Conservation (phyloP, 2,329 filamentous ascomycete genomes). For the Rhexocercosporidium sp. region DNA sequence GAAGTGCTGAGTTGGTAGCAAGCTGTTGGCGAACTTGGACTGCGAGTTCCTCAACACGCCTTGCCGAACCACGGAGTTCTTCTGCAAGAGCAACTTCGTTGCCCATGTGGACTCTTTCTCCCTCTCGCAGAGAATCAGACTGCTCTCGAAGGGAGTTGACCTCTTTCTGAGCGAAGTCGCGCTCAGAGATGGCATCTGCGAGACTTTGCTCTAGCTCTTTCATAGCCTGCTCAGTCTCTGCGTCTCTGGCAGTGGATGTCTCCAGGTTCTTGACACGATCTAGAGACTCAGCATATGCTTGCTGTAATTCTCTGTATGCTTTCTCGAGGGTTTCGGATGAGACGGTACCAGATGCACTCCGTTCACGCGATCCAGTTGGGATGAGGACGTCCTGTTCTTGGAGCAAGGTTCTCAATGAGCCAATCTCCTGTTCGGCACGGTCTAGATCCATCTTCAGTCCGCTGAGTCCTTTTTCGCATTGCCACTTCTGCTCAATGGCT, state of each 20-base stretch:
- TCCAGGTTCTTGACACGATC: slow-evolving; percentile 71
- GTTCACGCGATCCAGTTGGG: slow-evolving; percentile 59
- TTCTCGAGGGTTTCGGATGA: slow-evolving; percentile 74
- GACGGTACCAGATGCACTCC: slow-evolving; percentile 53
- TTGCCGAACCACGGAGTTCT: slow-evolving; percentile 75
- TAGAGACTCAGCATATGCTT: slow-evolving; percentile 70
- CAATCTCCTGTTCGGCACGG: slow-evolving; percentile 90
- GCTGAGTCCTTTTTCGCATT: slow-evolving; percentile 87
- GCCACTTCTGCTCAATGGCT: slow-evolving; percentile 93
- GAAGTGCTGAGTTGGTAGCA: slow-evolving; percentile 75
- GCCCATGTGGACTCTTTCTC: slow-evolving; percentile 60
- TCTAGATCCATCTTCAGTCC: slow-evolving; percentile 97
- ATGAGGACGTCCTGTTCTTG: slow-evolving; percentile 82
- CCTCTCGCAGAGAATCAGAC: slow-evolving; percentile 60
- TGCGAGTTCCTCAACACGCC: slow-evolving; percentile 79
- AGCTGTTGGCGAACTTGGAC: slow-evolving; percentile 81
- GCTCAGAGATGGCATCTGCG: slow-evolving; percentile 70
- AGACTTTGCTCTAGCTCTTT: slow-evolving; percentile 71
- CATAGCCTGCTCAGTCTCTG: slow-evolving; percentile 66
- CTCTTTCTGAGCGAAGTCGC: slow-evolving; percentile 73
- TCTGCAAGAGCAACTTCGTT: slow-evolving; percentile 69
- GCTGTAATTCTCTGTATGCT: slow-evolving; percentile 77
- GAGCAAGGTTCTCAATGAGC: slow-evolving; percentile 78
- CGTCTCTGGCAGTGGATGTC: slow-evolving; percentile 53
- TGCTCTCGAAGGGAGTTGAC: slow-evolving; percentile 65